Evolutionary conservation across 2,329 filamentous ascomycete genomes (phyloP), one percentile per base, ranked within the genome.

Genomic region (Cladosporium halotolerans): DNA sequence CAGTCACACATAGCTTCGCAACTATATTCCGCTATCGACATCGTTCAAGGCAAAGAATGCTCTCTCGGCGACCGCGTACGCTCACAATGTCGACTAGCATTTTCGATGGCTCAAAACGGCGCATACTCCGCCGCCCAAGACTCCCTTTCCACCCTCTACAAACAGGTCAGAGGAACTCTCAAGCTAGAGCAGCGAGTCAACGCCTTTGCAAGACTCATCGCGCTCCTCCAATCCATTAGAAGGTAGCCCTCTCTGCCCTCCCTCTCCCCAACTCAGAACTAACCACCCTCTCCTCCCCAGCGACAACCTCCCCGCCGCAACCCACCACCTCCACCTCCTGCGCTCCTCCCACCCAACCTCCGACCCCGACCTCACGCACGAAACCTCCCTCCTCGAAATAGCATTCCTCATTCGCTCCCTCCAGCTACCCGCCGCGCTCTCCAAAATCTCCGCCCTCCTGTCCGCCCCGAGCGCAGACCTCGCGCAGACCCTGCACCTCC

Each of bases 51-150:
- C 3, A 71, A 74, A n/a, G 73, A 75, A 45, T 77, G 79, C 34
- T 78, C 84, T 0, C 81, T 91, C 41, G 89, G 95, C 58, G 92
- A 97, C 61, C 79, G 83, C 46, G 76, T 96, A 32, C 88, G 86
- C 61, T 80, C 88, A 33, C 83, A 78, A 0, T 89, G 88, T 61
- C 82, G 86, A 4, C 78, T 84, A 53, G 85, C 89, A 2, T 81
- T 85, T 55, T 74, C 84, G 46, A 75, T 86, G 5, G 79, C 81
- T 8, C 80, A 84, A 53, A 78, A 74, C 44, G 91, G 92, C 1
- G 78, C 76, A 32, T 95, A 90, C 63, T 79, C 84, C 18, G 79
- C 86, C 46, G 89, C 86, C 0, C 75, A 85, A 49, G 70, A 73
- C 10, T 74, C 76, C 23, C 72, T 92, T 43, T 78, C 84, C 50